Percentiles rank a stretch among this genome's conserved stretches.
These are phyloP conservation scores for Jacaranda copaia DNA, from an alignment of 257 asterid genomes.

Conservation along the genomic window DNA sequence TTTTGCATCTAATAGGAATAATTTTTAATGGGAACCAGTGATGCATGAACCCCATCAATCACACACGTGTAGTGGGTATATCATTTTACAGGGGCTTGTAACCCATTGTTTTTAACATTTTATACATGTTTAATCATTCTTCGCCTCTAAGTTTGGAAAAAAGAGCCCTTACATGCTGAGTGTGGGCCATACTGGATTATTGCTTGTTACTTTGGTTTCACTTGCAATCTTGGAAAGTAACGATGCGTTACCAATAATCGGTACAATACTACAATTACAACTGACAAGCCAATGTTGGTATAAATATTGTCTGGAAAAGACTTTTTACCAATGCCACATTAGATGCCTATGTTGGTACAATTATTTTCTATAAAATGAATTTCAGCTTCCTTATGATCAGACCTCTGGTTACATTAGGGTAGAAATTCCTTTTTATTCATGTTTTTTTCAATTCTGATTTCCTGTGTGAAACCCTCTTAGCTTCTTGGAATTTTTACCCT, in stretches of 20 bases:
- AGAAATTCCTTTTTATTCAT: background rate
- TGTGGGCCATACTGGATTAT: background rate
- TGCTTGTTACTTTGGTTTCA: conserved; percentile 2
- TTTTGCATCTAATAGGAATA: background rate
- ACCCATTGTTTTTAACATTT: background rate
- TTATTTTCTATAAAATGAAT: background rate
- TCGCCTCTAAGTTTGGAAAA: background rate
- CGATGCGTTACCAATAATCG: background rate
- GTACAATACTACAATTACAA: too few species aligned
- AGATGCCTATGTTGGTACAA: background rate
- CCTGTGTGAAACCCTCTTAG: background rate
- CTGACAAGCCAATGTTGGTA: background rate
- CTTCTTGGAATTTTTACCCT: background rate
- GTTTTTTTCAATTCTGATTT: background rate
- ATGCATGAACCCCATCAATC: background rate
- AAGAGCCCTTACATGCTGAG: background rate
- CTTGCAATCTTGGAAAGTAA: background rate
- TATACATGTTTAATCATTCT: background rate
- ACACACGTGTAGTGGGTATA: background rate
- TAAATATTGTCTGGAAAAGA: background rate
- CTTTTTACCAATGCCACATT: too few species aligned
- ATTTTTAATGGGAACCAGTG: background rate
- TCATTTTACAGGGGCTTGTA: background rate
- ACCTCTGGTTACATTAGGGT: conserved; percentile 9
- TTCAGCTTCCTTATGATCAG: background rate